Evolutionary conservation across 2,329 filamentous ascomycete species (phyloP).

Genomic region (Aspergillus awamori): DNA sequence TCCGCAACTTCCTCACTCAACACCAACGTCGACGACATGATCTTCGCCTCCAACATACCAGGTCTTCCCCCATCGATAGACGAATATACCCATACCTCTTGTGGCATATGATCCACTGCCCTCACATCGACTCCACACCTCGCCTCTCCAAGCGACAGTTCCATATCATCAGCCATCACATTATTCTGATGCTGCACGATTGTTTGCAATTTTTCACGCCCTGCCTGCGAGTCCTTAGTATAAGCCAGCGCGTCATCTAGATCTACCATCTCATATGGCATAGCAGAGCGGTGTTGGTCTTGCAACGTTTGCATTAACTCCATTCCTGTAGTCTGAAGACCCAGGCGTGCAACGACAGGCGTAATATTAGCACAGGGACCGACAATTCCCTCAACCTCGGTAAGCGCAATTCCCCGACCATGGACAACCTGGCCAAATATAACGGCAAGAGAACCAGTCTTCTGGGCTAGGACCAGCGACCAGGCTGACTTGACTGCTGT

Average conservation of each 20-base stretch:
- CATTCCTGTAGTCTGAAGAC: slow-evolving; percentile 30
- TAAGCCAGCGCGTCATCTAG: slow-evolving; percentile 24
- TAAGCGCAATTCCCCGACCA: slow-evolving; percentile 49
- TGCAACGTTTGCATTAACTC: slow-evolving; percentile 55
- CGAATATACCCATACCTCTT: background rate
- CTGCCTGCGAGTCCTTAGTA: background rate
- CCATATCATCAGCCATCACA: background rate
- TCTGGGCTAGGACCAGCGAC: slow-evolving; percentile 58
- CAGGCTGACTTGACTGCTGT: slow-evolving; percentile 61
- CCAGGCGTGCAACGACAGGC: slow-evolving; percentile 22
- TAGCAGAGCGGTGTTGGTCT: slow-evolving; percentile 51
- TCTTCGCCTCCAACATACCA: background rate
- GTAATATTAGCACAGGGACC: slow-evolving; percentile 28
- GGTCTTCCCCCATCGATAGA: background rate
- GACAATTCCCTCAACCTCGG: slow-evolving; percentile 27
- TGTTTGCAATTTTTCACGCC: background rate
- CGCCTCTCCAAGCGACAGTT: background rate
- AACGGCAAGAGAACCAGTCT: slow-evolving; percentile 54
- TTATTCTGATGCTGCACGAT: background rate
- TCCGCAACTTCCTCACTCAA: background rate
- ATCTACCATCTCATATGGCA: slow-evolving; percentile 55
- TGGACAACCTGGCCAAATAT: slow-evolving; percentile 61
- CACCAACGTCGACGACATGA: background rate
- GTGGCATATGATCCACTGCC: background rate
- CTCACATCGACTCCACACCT: background rate